Evolutionary conservation across 2,329 filamentous ascomycete genomes (phyloP).

Genomic region (Ascosphaera apis): DNA sequence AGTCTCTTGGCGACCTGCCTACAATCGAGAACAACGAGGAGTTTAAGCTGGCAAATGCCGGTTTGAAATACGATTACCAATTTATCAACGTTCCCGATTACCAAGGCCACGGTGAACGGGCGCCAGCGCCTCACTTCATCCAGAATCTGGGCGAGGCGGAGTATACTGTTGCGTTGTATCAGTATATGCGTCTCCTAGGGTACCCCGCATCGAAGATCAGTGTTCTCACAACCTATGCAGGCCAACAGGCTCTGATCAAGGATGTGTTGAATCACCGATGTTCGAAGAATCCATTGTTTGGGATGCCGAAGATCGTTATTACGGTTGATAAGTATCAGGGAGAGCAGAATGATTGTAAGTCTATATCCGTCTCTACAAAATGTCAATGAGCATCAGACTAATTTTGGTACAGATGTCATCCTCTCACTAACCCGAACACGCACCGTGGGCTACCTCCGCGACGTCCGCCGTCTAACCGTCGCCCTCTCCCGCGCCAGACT

Average conservation of each 20-base stretch:
- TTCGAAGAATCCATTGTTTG: constrained; percentile 62
- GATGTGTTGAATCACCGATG: constrained; percentile 74
- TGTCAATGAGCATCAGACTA: too few species aligned
- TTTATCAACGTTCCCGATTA: constrained; percentile 93
- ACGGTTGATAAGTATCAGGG: constrained; percentile 98
- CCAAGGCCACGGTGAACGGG: constrained; percentile 67
- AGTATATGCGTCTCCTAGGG: constrained; percentile 91
- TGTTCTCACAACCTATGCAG: constrained; percentile 83
- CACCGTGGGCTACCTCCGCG: constrained; percentile 74
- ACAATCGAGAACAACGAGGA: constrained; percentile 44
- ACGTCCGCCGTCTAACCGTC: constrained; percentile 81
- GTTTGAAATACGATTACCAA: constrained; percentile 84
- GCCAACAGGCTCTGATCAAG: constrained; percentile 66
- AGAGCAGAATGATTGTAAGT: constrained; percentile 94
- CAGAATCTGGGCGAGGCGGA: constrained; percentile 95
- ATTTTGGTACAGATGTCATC: constrained; percentile 50
- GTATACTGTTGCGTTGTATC: constrained; percentile 83
- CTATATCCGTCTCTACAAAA: too few species aligned
- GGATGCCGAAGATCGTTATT: constrained; percentile 67
- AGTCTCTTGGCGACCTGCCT: constrained; percentile 54
- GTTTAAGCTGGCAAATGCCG: constrained; percentile 65
- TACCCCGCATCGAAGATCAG: constrained; percentile 69
- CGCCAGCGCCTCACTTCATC: constrained; percentile 83
- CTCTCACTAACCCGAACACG: constrained; percentile 78
- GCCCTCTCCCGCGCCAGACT: constrained; percentile 79